phyloP scores from a whole-genome alignment of 2,329 filamentous ascomycete species.

The Chrysosporium keratinophilum region DNA sequence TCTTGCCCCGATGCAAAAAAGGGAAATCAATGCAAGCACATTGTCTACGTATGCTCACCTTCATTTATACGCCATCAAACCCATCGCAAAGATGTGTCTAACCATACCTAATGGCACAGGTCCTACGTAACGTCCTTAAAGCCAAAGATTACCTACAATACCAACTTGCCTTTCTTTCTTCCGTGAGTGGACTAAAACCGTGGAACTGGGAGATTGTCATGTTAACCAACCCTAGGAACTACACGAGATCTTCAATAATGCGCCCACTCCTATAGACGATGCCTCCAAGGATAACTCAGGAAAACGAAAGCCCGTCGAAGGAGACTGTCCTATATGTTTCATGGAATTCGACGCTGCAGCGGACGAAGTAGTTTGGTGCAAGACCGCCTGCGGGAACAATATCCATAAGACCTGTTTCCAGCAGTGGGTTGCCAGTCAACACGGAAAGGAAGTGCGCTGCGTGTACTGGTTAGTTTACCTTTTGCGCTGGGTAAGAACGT shows the following conservation, averaged over 20 bases:
- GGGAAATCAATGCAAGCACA: slow-evolving; percentile 55
- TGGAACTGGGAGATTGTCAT: neutral
- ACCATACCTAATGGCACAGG: slow-evolving; percentile 26
- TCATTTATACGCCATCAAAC: neutral
- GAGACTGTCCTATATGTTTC: slow-evolving; percentile 55
- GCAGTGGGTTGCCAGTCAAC: slow-evolving; percentile 39
- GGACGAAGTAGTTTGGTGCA: slow-evolving; percentile 48
- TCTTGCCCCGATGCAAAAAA: slow-evolving; percentile 46
- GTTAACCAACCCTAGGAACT: slow-evolving; percentile 37
- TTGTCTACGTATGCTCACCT: slow-evolving; percentile 42
- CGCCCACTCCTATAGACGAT: slow-evolving; percentile 38
- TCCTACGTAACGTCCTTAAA: slow-evolving; percentile 49
- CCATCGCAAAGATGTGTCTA: neutral
- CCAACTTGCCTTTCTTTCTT: slow-evolving; percentile 50
- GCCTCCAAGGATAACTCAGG: slow-evolving; percentile 31
- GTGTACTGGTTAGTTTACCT: slow-evolving; percentile 35
- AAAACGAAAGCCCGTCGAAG: slow-evolving; percentile 49
- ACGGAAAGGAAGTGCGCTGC: slow-evolving; percentile 28
- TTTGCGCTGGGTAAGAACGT: neutral
- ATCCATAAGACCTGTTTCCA: slow-evolving; percentile 50
- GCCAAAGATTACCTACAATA: slow-evolving; percentile 47
- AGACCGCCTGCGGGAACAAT: slow-evolving; percentile 52
- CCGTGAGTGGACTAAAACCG: slow-evolving; percentile 25
- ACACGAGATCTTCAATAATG: slow-evolving; percentile 44
- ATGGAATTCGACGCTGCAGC: slow-evolving; percentile 42